A percentile compares a stretch with the other conserved stretches of the same genome.
phyloP scores from a whole-genome alignment of 768 basidiomycete species.

The Panellus pusillus region DNA sequence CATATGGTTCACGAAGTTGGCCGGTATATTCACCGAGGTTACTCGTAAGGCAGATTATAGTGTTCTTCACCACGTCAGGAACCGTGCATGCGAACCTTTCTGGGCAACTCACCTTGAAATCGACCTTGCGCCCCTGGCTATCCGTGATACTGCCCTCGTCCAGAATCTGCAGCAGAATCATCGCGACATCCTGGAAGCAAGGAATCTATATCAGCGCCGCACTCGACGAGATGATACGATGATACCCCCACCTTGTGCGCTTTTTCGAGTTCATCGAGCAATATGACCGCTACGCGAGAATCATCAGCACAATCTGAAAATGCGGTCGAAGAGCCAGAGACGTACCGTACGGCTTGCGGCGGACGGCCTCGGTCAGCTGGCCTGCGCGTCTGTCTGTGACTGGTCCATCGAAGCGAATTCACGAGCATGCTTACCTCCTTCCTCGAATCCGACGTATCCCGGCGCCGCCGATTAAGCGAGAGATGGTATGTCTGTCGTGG shows the following conservation, averaged over 20 bases:
- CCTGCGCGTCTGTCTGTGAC: slow-evolving; percentile 27
- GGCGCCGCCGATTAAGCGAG: slow-evolving; percentile 87
- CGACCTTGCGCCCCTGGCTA: slow-evolving; percentile 88
- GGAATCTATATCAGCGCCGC: background rate
- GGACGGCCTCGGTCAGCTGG: slow-evolving; percentile 90
- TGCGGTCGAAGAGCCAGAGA: background rate
- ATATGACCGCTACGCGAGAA: slow-evolving; percentile 55
- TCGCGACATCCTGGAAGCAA: slow-evolving; percentile 65
- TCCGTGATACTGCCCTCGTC: slow-evolving; percentile 91
- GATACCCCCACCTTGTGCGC: slow-evolving; percentile 69
- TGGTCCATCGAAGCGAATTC: too few species aligned
- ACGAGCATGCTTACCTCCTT: slow-evolving; percentile 48
- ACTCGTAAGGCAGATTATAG: slow-evolving; percentile 87
- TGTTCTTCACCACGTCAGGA: slow-evolving; percentile 52
- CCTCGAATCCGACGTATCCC: slow-evolving; percentile 91
- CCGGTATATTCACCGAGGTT: slow-evolving; percentile 61
- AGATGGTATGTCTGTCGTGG: slow-evolving; percentile 89
- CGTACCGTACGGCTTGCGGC: slow-evolving; percentile 84
- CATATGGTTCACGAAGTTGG: background rate
- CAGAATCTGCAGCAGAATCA: slow-evolving; percentile 88
- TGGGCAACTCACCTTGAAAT: slow-evolving; percentile 68
- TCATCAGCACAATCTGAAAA: background rate
- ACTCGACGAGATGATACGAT: background rate
- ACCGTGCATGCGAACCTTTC: background rate
- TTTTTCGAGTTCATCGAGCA: slow-evolving; percentile 90